A percentile compares a stretch with the other conserved stretches of the same genome.
phyloP scores from a whole-genome alignment of 164 flowering plant genomes.

The Saururus chinensis region DNA sequence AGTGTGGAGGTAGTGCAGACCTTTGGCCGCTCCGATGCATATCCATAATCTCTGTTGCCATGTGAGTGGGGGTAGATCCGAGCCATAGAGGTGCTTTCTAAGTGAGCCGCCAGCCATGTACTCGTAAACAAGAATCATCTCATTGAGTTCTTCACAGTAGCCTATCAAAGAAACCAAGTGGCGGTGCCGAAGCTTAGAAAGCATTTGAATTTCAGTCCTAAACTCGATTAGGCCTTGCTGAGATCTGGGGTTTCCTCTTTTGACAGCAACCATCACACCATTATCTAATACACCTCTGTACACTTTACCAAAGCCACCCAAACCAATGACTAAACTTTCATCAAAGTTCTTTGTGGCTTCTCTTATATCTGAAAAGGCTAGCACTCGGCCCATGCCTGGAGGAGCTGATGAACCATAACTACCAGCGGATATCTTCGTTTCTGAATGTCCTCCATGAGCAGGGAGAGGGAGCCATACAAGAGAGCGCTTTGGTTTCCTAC shows the following conservation, averaged over 20 bases:
- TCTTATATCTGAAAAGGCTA: conserved; percentile 28
- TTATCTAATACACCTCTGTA: conserved; percentile 32
- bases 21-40: conserved; percentile 52
- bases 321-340: conserved; percentile 31
- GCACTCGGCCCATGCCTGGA: conserved; percentile 21
- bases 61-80: conserved; percentile 25
- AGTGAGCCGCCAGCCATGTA: conserved; percentile 46
- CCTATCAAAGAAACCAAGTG: conserved; percentile 50
- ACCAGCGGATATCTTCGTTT: conserved; percentile 25
- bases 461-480: conserved; percentile 23
- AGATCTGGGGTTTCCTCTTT: conserved; percentile 38
- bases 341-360: conserved; percentile 43
- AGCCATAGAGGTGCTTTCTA: conserved; percentile 36
- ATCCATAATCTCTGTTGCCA: conserved; percentile 47
- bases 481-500: conserved; percentile 17
- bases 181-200: conserved; percentile 38
- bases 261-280: conserved; percentile 34
- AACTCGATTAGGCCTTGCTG: conserved; percentile 39
- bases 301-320: conserved; percentile 45
- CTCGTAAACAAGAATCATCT: conserved; percentile 50
- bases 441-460: conserved; percentile 25
- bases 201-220: conserved; percentile 41
- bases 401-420: conserved; percentile 26
- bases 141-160: conserved; percentile 39
- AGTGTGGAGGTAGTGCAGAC: conserved; percentile 50